Base-by-base conservation (phyloP, 768 basidiomycete species). In the Terana coerulea region DNA sequence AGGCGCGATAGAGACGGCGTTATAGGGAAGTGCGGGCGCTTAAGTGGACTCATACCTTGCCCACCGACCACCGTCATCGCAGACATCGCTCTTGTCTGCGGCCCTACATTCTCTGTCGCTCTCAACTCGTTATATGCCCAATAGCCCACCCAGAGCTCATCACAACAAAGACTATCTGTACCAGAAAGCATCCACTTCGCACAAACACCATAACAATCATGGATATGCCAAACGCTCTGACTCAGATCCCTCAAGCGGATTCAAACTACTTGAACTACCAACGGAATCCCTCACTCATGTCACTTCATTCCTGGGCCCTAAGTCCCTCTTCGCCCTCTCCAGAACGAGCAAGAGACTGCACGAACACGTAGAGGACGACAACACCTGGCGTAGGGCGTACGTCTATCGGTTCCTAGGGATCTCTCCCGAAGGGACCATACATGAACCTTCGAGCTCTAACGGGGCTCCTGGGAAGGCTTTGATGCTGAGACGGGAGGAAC, bases 321-420 rank as follows among this genome's bases (percentile, higher is more conserved):
- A 71, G 1, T 74, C 80, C 3, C 77, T 93, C 29, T 63, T 82
- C 37, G 68, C 75, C 1, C 78, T 93, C 58, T 74, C 75, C 19
- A 63, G 68, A 57, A 80, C 83, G 53, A 77, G 75, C 67, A 69
- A 64, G 41, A 62, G 61, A 52, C 73, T 90, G 50, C 72, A 76
- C 62, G 70, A 75, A 55, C 88, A 90, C 75, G 70, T 90, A 75
- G 77, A 77, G 49, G 77, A 88, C 59, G 90, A 93, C 53, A 83
- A 80, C 61, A 91, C 87, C 30, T 93, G 90, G 90, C 75, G 78
- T 45, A 72, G 80, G 19, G 90, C 91, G 25, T 89, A 88, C 66
- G 70, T 82, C 54, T 78, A 73, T 47, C 83, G 84, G 63, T 83
- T 81, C 61, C 64, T 90, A 37, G 81, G 79, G 43, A 76, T 90